Percentiles rank a stretch among this genome's conserved stretches.
These are phyloP conservation scores for Xylaria telfairii DNA, from an alignment of 495 filamentous ascomycete species.

Conservation along the genomic window DNA sequence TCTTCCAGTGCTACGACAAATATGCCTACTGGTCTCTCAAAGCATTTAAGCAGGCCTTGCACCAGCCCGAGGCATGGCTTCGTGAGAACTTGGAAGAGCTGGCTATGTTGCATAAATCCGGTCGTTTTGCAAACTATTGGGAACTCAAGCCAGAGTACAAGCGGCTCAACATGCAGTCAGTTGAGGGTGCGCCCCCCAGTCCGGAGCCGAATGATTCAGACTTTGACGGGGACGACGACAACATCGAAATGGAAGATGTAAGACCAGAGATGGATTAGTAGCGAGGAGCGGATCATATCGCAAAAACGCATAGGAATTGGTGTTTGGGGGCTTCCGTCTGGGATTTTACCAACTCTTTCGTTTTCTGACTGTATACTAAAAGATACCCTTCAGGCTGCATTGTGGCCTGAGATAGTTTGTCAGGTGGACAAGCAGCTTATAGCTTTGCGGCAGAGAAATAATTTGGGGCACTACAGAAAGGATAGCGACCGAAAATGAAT, in stretches of 20 bases:
- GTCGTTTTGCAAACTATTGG: conserved; percentile 83
- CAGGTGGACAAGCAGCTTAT: neutral
- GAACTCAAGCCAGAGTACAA: conserved; percentile 76
- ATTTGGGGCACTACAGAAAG: neutral
- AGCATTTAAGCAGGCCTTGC: conserved; percentile 69
- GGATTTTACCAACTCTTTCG: neutral
- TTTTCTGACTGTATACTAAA: conserved; percentile 1
- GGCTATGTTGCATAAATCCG: conserved; percentile 78
- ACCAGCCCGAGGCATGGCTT: conserved; percentile 91
- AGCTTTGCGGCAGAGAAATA: neutral
- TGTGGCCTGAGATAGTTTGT: neutral
- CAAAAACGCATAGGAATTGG: neutral
- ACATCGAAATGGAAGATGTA: conserved; percentile 75
- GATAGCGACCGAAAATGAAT: neutral
- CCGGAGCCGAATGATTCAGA: conserved; percentile 57
- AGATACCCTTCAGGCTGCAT: conserved; percentile 12
- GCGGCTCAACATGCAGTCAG: conserved; percentile 56
- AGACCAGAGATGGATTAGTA: conserved; percentile 12
- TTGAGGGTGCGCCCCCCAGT: conserved; percentile 56
- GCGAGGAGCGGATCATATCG: neutral
- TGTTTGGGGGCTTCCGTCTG: neutral
- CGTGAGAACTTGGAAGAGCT: conserved; percentile 83
- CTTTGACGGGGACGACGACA: conserved; percentile 70
- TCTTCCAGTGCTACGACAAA: conserved; percentile 79
- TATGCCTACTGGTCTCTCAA: conserved; percentile 92